phyloP scores from a whole-genome alignment of 371 early-diverging fungal species.

The Sporodiniella umbellata region DNA sequence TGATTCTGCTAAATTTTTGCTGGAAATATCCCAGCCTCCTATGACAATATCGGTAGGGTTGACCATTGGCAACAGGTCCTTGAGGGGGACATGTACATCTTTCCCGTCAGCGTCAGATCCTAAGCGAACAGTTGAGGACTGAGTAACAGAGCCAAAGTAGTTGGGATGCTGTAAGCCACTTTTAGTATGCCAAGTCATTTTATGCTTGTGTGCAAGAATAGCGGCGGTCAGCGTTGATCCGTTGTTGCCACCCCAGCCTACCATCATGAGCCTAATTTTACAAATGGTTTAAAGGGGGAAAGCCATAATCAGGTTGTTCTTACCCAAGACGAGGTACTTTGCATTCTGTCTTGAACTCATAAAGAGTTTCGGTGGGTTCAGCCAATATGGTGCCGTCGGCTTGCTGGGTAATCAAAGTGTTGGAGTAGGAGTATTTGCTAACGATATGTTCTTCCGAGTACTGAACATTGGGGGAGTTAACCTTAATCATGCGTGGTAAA shows the following conservation, averaged over 20 bases:
- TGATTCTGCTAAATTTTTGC: constrained; percentile 79
- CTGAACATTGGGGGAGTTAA: constrained; percentile 81
- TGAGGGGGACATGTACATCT: constrained; percentile 89
- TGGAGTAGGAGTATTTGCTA: constrained; percentile 84
- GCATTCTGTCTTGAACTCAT: constrained; percentile 86
- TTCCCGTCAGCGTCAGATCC: constrained; percentile 78
- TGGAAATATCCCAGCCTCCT: constrained; percentile 97
- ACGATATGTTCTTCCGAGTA: constrained; percentile 83
- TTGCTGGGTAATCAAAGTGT: constrained; percentile 75
- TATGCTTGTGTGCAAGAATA: constrained; percentile 87
- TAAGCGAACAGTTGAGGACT: constrained; percentile 92
- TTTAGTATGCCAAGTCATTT: constrained; percentile 89
- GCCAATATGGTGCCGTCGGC: constrained; percentile 68
- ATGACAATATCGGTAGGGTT: constrained; percentile 94
- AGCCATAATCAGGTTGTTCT: no score
- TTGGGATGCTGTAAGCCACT: constrained; percentile 88
- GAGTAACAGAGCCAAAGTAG: constrained; percentile 95
- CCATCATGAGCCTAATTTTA: constrained; percentile 92
- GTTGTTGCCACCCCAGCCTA: constrained; percentile 99
- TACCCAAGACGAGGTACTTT: constrained; percentile 81
- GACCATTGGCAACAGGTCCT: constrained; percentile 90
- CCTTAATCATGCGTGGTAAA: constrained; percentile 68
- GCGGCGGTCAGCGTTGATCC: constrained; percentile 95
- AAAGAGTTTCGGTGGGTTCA: constrained; percentile 81
- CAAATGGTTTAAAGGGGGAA: no score